Percentiles rank a stretch among this genome's conserved stretches.
Conservation (phyloP, 2,329 filamentous ascomycete species). For the Rhynchosporium agropyri region DNA sequence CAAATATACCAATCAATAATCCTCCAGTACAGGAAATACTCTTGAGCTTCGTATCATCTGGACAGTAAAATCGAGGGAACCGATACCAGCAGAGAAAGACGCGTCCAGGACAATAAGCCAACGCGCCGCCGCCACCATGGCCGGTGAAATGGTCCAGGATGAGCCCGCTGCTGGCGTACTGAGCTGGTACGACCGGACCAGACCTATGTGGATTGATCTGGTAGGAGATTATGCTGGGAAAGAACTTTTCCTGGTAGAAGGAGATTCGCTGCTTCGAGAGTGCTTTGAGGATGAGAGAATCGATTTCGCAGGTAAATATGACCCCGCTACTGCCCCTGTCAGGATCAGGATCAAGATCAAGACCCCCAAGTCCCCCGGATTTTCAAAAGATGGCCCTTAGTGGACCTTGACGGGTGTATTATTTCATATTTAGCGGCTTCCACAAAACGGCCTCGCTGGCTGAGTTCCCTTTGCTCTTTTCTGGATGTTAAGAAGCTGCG, state of each 20-base stretch:
- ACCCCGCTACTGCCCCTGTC: slow-evolving; percentile 1
- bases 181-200: slow-evolving; percentile 47
- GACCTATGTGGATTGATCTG: slow-evolving; percentile 59
- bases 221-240: slow-evolving; percentile 76
- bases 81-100: slow-evolving; percentile 10
- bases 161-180: slow-evolving; percentile 19
- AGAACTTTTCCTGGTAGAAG: slow-evolving; percentile 73
- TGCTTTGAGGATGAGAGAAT: slow-evolving; percentile 64
- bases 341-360: too few relatives aligned
- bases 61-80: slow-evolving; percentile 3
- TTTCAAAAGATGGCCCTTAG: not conserved
- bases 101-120: not conserved
- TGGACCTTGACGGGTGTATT: too few relatives aligned
- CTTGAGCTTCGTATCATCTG: slow-evolving; percentile 15
- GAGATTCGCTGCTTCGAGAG: slow-evolving; percentile 69
- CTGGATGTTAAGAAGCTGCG: too few relatives aligned
- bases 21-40: slow-evolving; percentile 11
- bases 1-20: not conserved
- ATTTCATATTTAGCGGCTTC: too few relatives aligned
- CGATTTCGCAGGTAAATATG: slow-evolving; percentile 57
- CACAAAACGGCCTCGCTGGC: too few relatives aligned
- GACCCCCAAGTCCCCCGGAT: not conserved
- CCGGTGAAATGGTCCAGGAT: slow-evolving; percentile 21
- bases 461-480: too few relatives aligned
- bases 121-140: slow-evolving; percentile 23